Percentiles rank a stretch among this genome's conserved stretches.
Evolutionary conservation across 2,329 filamentous ascomycete species (phyloP).

Genomic region (Colletotrichum limetticola): DNA sequence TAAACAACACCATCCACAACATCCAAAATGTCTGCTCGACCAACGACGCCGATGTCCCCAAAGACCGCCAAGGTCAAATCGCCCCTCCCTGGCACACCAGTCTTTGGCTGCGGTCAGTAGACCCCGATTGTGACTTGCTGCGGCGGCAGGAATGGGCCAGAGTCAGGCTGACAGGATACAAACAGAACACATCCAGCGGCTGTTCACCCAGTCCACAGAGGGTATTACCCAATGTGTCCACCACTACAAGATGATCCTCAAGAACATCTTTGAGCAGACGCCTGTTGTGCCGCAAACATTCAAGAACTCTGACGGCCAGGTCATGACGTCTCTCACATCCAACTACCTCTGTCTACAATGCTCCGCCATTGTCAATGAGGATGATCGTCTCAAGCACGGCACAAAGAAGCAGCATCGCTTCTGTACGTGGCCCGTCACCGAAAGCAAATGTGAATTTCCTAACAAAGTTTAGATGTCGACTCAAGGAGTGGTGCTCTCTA

Average conservation of each 20-base stretch:
- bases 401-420: constrained; percentile 78
- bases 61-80: constrained; percentile 71
- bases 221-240: constrained; percentile 75
- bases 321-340: constrained; percentile 71
- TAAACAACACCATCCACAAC: background rate
- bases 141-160: constrained; percentile 29
- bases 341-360: constrained; percentile 82
- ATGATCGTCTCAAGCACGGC: constrained; percentile 74
- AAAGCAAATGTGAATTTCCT: constrained; percentile 33
- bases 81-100: constrained; percentile 66
- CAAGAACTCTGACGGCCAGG: constrained; percentile 65
- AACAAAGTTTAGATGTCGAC: constrained; percentile 72
- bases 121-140: constrained; percentile 12
- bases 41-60: constrained; percentile 62
- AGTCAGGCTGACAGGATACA: constrained; percentile 14
- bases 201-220: constrained; percentile 70
- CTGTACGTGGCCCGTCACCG: constrained; percentile 60
- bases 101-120: constrained; percentile 72
- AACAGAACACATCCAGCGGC: constrained; percentile 78
- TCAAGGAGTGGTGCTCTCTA: constrained; percentile 80
- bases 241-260: constrained; percentile 78
- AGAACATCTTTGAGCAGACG: constrained; percentile 75
- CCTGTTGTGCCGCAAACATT: constrained; percentile 74
- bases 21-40: constrained; percentile 55
- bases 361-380: constrained; percentile 72